Evolutionary conservation across 2,329 filamentous ascomycete species (phyloP), one percentile per base, ranked within the genome.

Genomic region (Xylariaceae sp.): DNA sequence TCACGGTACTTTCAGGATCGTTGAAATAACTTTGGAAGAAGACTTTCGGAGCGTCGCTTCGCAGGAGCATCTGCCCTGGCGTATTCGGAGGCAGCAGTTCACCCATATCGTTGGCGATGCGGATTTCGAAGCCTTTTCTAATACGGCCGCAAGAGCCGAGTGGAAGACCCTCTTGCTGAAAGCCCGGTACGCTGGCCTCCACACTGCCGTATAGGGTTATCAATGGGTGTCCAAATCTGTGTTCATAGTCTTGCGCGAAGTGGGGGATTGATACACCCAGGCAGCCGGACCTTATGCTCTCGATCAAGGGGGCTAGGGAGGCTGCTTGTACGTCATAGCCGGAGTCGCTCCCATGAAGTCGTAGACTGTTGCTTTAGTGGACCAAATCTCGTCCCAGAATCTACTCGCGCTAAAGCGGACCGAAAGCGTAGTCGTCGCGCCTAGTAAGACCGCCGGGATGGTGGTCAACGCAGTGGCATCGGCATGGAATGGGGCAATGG

Each of bases 311-410:
- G 16, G 11, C 19, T 41, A n/a, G 7, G 39, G 11, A 4, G 22
- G 23, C 19, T 32, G 22, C 21, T 41, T 41, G 29, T 41, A 41
- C 14, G 39, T 41, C 39, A 41, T 12, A 20, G 39, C 39, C 23
- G 33, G 16, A 4, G 39, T 41, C 5, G 39, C 39, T 5, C 39
- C 39, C 39, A 41, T 41, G 19, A 41, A 41, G 16, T 41, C 39
- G 21, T 41, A 41, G 4, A 41, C 39, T 8, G 39, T 41, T 7
- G 39, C 39, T 6, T 34, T 17, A 16, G 39, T 34, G 5, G 7
- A 6, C 25, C 39, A 8, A 17, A 41, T 41, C 39, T 41, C 39
- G 29, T 41, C 39, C 39, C 39, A 41, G 23, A 41, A 41, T 16
- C 21, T 25, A 17, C 39, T 41, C 4, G 39, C 39, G 19, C 39